These are phyloP conservation scores for Agaricus subrufescens DNA, from an alignment of 768 basidiomycete species.

Conservation along the genomic window DNA sequence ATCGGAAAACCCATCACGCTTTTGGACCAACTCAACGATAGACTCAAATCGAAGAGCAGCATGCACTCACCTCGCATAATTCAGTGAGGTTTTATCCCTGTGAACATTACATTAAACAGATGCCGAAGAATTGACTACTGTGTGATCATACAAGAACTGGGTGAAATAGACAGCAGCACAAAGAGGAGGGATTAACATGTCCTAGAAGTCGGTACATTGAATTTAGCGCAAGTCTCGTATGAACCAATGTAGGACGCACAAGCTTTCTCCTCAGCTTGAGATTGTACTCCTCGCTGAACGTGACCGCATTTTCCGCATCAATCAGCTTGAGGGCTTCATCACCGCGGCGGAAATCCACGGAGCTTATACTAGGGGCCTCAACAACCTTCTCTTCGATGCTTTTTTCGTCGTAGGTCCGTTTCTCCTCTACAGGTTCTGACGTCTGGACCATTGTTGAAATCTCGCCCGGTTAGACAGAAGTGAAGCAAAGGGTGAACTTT, in stretches of 20 bases:
- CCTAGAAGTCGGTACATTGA: constrained; percentile 9
- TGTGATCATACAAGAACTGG: constrained; percentile 48
- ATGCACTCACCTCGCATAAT: constrained; percentile 56
- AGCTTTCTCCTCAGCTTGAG: constrained; percentile 51
- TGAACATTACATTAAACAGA: neutral
- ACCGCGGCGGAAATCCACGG: constrained; percentile 36
- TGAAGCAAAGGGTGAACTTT: neutral
- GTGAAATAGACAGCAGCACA: constrained; percentile 61
- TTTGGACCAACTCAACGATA: neutral
- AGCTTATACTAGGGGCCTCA: constrained; percentile 6
- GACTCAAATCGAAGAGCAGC: neutral
- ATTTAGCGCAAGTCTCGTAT: neutral
- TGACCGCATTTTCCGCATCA: constrained; percentile 40
- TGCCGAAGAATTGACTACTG: neutral
- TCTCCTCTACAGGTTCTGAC: neutral
- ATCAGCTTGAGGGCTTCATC: constrained; percentile 63
- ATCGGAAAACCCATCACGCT: constrained; percentile 69
- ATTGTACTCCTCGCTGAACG: constrained; percentile 63
- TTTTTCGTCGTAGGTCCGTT: neutral
- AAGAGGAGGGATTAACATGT: constrained; percentile 20
- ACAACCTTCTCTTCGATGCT: constrained; percentile 30
- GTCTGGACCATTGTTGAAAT: neutral
- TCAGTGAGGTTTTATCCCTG: constrained; percentile 67
- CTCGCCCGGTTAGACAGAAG: neutral
- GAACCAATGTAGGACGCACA: constrained; percentile 26